Conservation (phyloP, 1,284 basidiomycete species). For the Heimioporus retisporus region DNA sequence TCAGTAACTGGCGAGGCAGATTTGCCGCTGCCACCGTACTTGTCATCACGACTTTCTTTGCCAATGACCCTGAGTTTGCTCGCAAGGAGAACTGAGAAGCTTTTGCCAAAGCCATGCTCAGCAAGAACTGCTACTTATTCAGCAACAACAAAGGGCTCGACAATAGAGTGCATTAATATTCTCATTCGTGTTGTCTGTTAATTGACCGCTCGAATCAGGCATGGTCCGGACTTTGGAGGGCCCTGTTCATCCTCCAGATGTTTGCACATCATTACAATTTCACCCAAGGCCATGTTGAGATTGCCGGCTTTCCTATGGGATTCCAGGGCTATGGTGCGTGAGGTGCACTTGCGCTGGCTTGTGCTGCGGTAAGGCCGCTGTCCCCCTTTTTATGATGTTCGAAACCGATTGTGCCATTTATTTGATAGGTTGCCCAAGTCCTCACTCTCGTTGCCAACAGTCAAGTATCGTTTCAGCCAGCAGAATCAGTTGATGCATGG, state of each 20-base stretch:
- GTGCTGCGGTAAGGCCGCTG: too few species aligned
- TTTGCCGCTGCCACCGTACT: conserved; percentile 8
- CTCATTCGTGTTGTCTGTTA: neutral
- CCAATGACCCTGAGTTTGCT: neutral
- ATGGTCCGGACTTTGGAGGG: conserved; percentile 13
- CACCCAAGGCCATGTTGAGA: neutral
- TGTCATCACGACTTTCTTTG: conserved; percentile 9
- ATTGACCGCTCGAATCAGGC: neutral
- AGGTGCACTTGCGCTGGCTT: neutral
- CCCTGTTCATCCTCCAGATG: neutral
- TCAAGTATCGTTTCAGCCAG: too few species aligned
- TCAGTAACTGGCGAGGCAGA: conserved; percentile 5
- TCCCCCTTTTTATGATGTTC: too few species aligned
- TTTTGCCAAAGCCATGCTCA: conserved; percentile 10
- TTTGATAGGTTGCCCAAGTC: too few species aligned
- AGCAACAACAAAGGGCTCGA: conserved; percentile 8
- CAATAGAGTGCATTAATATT: neutral
- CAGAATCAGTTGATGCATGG: neutral
- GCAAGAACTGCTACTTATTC: conserved; percentile 7
- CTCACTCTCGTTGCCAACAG: too few species aligned
- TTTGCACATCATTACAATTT: conserved; percentile 8
- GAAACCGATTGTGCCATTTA: too few species aligned
- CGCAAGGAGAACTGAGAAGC: neutral
- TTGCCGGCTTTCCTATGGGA: neutral
- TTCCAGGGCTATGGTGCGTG: neutral